Conservation (phyloP, 108 stramenopile genomes). For the Cyclostephanos tholiformis region DNA sequence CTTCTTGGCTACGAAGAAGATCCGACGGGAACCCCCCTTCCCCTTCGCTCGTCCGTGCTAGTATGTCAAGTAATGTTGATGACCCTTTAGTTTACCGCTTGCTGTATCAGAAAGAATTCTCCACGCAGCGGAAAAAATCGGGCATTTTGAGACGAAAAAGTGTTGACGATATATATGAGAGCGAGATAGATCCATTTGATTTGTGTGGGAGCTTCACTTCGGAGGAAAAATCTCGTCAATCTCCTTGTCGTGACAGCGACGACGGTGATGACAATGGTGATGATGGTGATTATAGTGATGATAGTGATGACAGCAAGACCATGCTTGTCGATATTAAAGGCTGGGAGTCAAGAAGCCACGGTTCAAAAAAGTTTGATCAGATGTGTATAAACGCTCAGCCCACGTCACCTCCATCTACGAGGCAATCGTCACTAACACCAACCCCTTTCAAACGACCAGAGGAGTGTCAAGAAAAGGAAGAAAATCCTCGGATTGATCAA, state of each 20-base stretch:
- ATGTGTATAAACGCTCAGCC: background rate
- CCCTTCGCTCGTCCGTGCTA: background rate
- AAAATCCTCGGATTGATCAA: slow-evolving; percentile 25
- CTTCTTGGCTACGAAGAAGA: too few relatives aligned
- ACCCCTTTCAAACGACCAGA: background rate
- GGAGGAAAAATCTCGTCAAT: too few relatives aligned
- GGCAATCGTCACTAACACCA: background rate
- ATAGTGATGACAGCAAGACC: background rate
- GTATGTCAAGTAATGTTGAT: background rate
- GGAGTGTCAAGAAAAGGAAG: slow-evolving; percentile 1
- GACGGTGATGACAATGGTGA: too few relatives aligned
- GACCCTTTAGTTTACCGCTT: slow-evolving; percentile 3
- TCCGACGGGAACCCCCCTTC: background rate
- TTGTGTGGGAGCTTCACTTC: background rate
- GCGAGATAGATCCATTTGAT: slow-evolving; percentile 2
- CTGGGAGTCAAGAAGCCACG: background rate
- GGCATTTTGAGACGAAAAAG: background rate
- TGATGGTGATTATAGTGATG: background rate
- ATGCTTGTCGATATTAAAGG: background rate
- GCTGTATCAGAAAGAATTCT: background rate
- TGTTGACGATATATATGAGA: background rate
- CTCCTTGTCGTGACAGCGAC: background rate
- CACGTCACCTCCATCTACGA: background rate
- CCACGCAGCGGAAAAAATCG: background rate
- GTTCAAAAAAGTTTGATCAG: background rate